Conservation (phyloP, 495 filamentous ascomycete species). For the Talaromyces trachyspermus region DNA sequence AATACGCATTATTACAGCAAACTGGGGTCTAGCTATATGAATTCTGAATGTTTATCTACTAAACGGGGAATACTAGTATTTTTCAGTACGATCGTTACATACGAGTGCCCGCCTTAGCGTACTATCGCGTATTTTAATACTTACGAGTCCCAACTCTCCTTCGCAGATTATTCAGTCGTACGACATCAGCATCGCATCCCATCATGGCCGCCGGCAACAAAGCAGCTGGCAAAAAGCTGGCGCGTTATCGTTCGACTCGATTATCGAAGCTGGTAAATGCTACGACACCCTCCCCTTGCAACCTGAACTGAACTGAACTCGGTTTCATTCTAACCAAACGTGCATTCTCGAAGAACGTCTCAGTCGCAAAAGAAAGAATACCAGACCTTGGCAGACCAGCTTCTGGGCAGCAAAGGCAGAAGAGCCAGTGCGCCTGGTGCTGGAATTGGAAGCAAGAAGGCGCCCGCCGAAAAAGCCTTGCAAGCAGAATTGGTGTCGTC, state of each 20-base stretch:
- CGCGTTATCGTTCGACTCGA: slow-evolving; percentile 3
- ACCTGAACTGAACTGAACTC: background rate
- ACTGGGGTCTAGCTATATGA: too few species aligned
- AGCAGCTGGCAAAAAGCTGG: slow-evolving; percentile 5
- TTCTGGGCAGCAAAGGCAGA: slow-evolving; percentile 56
- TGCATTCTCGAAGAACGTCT: slow-evolving; percentile 3
- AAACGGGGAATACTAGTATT: too few species aligned
- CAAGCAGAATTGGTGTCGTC: slow-evolving; percentile 66
- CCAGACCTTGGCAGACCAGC: slow-evolving; percentile 61
- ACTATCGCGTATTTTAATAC: too few species aligned
- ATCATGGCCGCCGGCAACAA: slow-evolving; percentile 12
- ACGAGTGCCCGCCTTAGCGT: too few species aligned
- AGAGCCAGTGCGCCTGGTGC: slow-evolving; percentile 49
- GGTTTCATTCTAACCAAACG: background rate
- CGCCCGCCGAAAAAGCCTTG: slow-evolving; percentile 50
- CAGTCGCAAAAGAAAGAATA: slow-evolving; percentile 67
- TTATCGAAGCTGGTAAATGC: slow-evolving; percentile 9
- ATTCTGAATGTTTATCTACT: too few species aligned
- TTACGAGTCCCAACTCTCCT: too few species aligned
- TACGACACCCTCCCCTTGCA: background rate
- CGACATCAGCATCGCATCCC: too few species aligned
- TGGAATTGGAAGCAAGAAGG: slow-evolving; percentile 36
- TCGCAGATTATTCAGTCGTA: too few species aligned
- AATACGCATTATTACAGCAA: too few species aligned
- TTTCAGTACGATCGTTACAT: too few species aligned